These are phyloP conservation scores for Cryptococcus wingfieldii DNA, from an alignment of 1,284 basidiomycete species.

Conservation along the genomic window DNA sequence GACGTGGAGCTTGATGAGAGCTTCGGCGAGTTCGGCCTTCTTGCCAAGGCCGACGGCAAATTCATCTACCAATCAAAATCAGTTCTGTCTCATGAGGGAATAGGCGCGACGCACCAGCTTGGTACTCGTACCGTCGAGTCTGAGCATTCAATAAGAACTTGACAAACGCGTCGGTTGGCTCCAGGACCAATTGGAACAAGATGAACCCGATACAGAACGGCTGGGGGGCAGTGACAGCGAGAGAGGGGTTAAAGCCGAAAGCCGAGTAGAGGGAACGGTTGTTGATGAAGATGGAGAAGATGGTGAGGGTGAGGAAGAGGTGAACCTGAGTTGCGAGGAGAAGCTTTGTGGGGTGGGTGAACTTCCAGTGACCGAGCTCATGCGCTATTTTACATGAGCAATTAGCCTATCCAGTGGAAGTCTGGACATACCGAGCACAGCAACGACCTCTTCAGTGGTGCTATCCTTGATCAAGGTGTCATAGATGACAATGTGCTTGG, in stretches of 20 bases:
- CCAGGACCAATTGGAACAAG: conserved; percentile 79
- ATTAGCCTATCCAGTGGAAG: conserved; percentile 25
- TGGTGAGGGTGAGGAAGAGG: conserved; percentile 75
- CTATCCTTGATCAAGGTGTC: conserved; percentile 92
- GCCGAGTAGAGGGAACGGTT: conserved; percentile 76
- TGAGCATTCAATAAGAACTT: conserved; percentile 73
- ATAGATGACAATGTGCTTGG: conserved; percentile 95
- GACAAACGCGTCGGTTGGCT: conserved; percentile 74
- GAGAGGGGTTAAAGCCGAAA: conserved; percentile 72
- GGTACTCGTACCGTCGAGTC: conserved; percentile 78
- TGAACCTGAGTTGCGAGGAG: conserved; percentile 80
- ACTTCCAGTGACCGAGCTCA: conserved; percentile 94
- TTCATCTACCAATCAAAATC: conserved; percentile 30
- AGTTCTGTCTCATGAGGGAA: neutral
- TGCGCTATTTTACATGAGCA: conserved; percentile 55
- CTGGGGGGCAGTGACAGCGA: conserved; percentile 56
- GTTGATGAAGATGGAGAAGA: conserved; percentile 84
- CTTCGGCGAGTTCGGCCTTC: conserved; percentile 64
- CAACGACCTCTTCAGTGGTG: conserved; percentile 82
- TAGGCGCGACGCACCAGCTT: conserved; percentile 62
- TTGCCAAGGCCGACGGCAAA: conserved; percentile 45
- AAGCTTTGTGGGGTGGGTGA: conserved; percentile 82
- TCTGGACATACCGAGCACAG: conserved; percentile 54
- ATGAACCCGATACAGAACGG: conserved; percentile 87
- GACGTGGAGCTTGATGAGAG: conserved; percentile 76